Evolutionary conservation across 768 basidiomycete genomes (phyloP), one percentile per base, ranked within the genome.

Genomic region (Obba rivulosa): DNA sequence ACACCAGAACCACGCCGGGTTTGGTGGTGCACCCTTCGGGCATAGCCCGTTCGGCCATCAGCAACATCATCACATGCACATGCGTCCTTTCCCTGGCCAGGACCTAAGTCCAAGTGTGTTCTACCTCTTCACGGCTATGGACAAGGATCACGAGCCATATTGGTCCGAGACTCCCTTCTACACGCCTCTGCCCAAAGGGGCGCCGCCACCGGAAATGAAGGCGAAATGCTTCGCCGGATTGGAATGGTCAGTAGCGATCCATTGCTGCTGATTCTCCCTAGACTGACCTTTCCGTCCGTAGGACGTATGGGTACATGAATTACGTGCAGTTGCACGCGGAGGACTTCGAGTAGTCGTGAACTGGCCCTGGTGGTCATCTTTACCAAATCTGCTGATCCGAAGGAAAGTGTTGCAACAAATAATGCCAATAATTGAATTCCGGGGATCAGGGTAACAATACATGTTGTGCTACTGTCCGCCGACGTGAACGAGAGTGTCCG

Each of bases 101-200:
- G 20, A n/a, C 37, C 14, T 20, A n/a, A 38, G 8, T n/a, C 34
- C 63, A 63, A 39, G 62, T 5, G 62, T 75, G 34, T 60, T 70
- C 48, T 77, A 75, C 43, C 59, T 75, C 23, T 68, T 74, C 45
- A 76, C 75, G 0, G 70, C 74, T 0, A 48, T 53, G 17, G 56
- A 59, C 31, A 53, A 68, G 16, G 55, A 53, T 2, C 61, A 66
- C 35, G 57, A 62, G 43, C 69, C 75, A 0, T 63, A 70, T 48
- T 74, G 73, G 67, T 70, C 71, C 11, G 60, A 67, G 3, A 64
- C 62, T 10, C 71, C 70, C 8, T 52, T 60, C 36, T 57, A 53
- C 18, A 42, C 41, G 11, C 54, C 54, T 8, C 41, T 60, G n/a
- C 43, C 54, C 14, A 51, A 53, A 1, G 58, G 59, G 17, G 52